Evolutionary conservation across 2,329 filamentous ascomycete species (phyloP), one percentile per base, ranked within the genome.

Genomic region (Coleophoma crateriformis): DNA sequence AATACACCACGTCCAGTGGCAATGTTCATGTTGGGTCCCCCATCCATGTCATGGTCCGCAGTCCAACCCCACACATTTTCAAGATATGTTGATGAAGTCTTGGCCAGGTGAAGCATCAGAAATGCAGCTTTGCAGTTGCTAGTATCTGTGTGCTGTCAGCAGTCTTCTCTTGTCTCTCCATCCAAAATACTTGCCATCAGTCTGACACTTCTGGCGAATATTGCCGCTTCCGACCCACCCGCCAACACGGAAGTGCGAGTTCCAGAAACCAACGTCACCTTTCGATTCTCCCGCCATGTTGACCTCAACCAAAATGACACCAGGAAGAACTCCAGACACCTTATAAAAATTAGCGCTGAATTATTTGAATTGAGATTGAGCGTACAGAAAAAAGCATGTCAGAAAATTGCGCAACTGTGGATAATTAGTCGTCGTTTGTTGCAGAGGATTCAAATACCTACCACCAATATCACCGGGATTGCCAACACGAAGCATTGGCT

Each of bases 401-500:
- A 32, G 68, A 70, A 39, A 80, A 70, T 52, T 80, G 70, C 3
- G 70, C 73, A 3, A 71, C 58, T 44, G n/a, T 14, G 19, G n/a
- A 27, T 10, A 27, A 27, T 44, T 27, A 44, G 41, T 7, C n/a
- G 4, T 27, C 8, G 27, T 27, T 3, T 7, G 5, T 27, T 10
- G 27, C 27, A 27, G 27, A 27, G 6, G 27, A 7, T 27, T 27
- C 8, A 27, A 33, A 22, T 27, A 14, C 41, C n/a, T 44, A 33
- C 41, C 41, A 11, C 77, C 76, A 2, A 68, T 61, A 22, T 79
- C 72, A 6, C 73, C 74, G 0, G 67, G 49, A 4, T 69, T 66
- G 13, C 79, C 80, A 4, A 84, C 68, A 58, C 70, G 64, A n/a
- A 80, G 61, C 39, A 81, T 65, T 1, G 74, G 66, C 33, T 63